Conservation (phyloP, 805 yeast genomes). For the Sugiyamaella smithiae region DNA sequence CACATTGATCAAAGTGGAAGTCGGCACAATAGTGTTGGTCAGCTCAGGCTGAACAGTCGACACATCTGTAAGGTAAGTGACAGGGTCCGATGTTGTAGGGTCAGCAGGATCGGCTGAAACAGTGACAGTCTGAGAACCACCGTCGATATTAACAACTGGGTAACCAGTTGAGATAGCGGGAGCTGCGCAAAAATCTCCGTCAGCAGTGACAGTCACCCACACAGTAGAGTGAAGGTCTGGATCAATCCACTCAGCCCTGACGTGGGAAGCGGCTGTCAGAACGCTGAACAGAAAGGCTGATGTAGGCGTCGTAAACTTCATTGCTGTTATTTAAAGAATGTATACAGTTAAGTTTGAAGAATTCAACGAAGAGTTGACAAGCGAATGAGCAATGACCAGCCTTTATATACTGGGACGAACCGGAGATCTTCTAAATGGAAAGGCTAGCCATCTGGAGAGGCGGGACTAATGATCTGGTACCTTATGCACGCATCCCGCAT, state of each 20-base stretch:
- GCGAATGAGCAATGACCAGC: neutral
- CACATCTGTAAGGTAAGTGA: slow-evolving; percentile 6
- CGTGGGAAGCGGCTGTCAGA: slow-evolving; percentile 8
- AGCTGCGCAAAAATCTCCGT: slow-evolving; percentile 18
- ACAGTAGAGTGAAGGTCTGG: slow-evolving; percentile 13
- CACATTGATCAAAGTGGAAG: slow-evolving; percentile 2
- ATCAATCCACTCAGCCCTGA: slow-evolving; percentile 6
- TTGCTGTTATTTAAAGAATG: neutral
- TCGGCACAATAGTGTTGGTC: slow-evolving; percentile 10
- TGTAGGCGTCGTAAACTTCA: neutral
- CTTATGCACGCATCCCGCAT: neutral
- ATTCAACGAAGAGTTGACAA: neutral
- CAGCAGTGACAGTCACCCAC: slow-evolving; percentile 22
- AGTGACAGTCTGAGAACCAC: slow-evolving; percentile 19
- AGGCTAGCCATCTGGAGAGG: neutral
- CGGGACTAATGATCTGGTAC: slow-evolving; percentile 1
- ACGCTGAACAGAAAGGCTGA: neutral
- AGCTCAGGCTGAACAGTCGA: slow-evolving; percentile 7
- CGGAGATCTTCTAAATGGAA: neutral
- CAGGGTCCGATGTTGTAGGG: slow-evolving; percentile 4
- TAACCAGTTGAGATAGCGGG: slow-evolving; percentile 17
- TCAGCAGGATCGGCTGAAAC: slow-evolving; percentile 7
- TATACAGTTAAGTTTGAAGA: neutral
- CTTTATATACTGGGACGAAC: neutral
- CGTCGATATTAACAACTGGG: slow-evolving; percentile 27